Evolutionary conservation across 2,329 filamentous ascomycete genomes (phyloP).

Genomic region (Fusarium sp.): DNA sequence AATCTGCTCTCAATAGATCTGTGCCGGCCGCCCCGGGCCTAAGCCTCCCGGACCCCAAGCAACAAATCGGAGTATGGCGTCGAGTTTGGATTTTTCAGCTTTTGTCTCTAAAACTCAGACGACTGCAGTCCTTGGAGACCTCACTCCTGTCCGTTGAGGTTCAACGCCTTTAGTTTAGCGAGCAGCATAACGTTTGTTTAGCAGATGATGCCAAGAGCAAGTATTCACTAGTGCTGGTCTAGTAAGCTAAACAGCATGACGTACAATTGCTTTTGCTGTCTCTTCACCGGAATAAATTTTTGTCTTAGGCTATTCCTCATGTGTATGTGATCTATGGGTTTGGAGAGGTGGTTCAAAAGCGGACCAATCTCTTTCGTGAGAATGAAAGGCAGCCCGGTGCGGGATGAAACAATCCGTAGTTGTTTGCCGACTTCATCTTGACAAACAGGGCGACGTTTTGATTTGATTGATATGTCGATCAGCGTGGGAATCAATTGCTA

Average conservation of each 20-base stretch:
- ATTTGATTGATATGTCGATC: constrained; percentile 10
- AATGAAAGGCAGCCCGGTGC: constrained; percentile 30
- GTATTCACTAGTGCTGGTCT: constrained; percentile 14
- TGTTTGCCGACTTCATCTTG: constrained; percentile 3
- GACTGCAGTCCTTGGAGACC: not conserved
- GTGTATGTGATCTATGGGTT: not conserved
- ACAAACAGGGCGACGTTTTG: constrained; percentile 1
- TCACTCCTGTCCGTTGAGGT: not conserved
- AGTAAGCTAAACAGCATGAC: constrained; percentile 25
- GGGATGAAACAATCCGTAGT: constrained; percentile 22
- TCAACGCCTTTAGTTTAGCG: constrained; percentile 1
- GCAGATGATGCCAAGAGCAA: constrained; percentile 12
- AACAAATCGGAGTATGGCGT: constrained; percentile 36
- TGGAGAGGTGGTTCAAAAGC: not conserved
- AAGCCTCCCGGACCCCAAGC: not conserved
- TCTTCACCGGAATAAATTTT: constrained; percentile 27
- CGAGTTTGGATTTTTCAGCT: constrained; percentile 20
- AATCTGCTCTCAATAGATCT: constrained; percentile 25
- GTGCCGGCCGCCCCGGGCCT: constrained; percentile 25
- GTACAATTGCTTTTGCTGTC: constrained; percentile 43
- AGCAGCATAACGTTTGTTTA: not conserved
- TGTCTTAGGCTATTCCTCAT: constrained; percentile 13
- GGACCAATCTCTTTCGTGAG: constrained; percentile 14
- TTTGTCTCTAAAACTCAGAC: constrained; percentile 1
- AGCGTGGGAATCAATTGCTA: constrained; percentile 7